Percentiles rank a stretch among this genome's conserved stretches.
Evolutionary conservation across 2,329 filamentous ascomycete genomes (phyloP).

Genomic region (Emmonsia crescens): DNA sequence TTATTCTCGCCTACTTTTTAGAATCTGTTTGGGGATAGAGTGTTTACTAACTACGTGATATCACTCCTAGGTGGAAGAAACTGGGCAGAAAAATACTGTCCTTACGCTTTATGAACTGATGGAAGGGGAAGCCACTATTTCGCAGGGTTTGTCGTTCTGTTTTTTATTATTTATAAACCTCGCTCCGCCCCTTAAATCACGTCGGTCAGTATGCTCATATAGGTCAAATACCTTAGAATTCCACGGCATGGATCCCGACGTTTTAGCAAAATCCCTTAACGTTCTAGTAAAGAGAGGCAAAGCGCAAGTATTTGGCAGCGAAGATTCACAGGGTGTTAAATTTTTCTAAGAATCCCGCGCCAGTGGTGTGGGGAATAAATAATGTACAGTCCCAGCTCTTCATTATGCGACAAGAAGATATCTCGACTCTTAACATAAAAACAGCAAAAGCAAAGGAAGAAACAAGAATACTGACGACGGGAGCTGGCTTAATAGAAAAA

Average conservation of each 20-base stretch:
- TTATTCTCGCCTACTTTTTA: neutral
- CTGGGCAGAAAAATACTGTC: constrained; percentile 78
- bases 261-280: constrained; percentile 67
- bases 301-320: constrained; percentile 84
- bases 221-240: constrained; percentile 49
- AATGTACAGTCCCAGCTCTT: neutral
- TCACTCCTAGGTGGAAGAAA: constrained; percentile 54
- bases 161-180: neutral
- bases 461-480: neutral
- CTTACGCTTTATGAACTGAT: constrained; percentile 86
- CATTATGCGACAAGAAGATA: neutral
- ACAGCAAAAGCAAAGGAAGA: neutral
- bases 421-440: neutral
- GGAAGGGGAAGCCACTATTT: constrained; percentile 69
- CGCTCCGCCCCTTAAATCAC: neutral
- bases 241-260: constrained; percentile 73
- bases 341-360: constrained; percentile 60
- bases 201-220: constrained; percentile 7
- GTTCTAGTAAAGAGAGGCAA: constrained; percentile 81
- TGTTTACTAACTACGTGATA: neutral
- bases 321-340: constrained; percentile 85
- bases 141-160: constrained; percentile 45
- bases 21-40: neutral
- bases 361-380: constrained; percentile 7
- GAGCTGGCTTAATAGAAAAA: neutral